phyloP scores from a whole-genome alignment of 2,329 filamentous ascomycete genomes.

The Onygena corvina region DNA sequence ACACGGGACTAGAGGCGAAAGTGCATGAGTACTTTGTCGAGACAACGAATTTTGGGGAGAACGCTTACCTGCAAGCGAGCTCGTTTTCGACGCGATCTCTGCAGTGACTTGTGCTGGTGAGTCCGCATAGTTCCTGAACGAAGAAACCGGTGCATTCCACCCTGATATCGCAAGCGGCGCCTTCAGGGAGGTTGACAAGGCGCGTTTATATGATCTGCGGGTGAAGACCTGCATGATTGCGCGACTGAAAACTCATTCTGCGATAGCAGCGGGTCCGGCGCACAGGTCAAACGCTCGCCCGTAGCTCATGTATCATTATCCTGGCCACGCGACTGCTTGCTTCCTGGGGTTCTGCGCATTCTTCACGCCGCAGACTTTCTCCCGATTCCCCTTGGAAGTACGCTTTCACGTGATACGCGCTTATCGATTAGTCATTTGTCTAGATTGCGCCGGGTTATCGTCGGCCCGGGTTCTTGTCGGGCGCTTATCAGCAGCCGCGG shows the following conservation, averaged over 20 bases:
- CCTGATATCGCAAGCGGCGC: not conserved
- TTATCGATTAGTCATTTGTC: not conserved
- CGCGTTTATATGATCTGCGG: not conserved
- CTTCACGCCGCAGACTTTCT: no score
- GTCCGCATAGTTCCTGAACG: constrained; percentile 6
- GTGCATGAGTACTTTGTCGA: not conserved
- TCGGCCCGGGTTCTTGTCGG: no score
- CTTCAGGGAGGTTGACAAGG: not conserved
- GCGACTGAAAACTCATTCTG: constrained; percentile 1
- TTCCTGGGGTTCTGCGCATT: not conserved
- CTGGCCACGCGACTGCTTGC: not conserved
- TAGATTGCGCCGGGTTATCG: no score
- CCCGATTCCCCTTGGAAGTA: not conserved
- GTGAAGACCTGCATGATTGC: constrained; percentile 2
- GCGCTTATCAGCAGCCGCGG: no score
- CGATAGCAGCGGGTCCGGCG: not conserved
- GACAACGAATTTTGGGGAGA: not conserved
- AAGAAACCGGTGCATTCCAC: not conserved
- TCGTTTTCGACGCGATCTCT: not conserved
- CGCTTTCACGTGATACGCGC: not conserved
- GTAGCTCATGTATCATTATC: not conserved
- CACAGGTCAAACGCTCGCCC: not conserved
- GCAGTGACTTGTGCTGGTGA: not conserved
- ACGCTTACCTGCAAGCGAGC: constrained; percentile 1
- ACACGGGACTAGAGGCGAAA: constrained; percentile 24